Conservation (phyloP, 73 alveolate genomes). For the Halteria grandinella region DNA sequence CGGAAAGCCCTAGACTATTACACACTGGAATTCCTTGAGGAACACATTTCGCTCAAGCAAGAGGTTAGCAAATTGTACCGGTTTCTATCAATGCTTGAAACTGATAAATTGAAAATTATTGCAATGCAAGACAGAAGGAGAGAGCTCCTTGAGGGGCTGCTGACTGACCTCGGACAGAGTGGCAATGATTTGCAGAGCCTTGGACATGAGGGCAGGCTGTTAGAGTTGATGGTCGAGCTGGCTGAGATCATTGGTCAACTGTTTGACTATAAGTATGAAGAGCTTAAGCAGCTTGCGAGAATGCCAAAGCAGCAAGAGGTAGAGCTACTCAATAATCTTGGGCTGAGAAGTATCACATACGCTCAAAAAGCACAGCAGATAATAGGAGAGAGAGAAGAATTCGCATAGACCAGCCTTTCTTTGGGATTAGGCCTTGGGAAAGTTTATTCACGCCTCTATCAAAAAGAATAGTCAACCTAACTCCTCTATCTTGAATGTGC, state of each 20-base stretch:
- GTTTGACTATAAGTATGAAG: conserved; percentile 87
- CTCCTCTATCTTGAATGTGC: too few relatives aligned
- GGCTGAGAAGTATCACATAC: conserved; percentile 75
- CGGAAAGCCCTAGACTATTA: conserved; percentile 89
- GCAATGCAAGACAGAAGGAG: conserved; percentile 96
- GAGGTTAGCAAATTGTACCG: conserved; percentile 88
- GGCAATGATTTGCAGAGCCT: too few relatives aligned
- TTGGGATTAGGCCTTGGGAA: too few relatives aligned
- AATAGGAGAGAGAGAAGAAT: conserved; percentile 79
- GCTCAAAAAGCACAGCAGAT: conserved; percentile 77
- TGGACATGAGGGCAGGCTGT: conserved; percentile 79
- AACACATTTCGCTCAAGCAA: conserved; percentile 87
- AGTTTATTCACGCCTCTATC: too few relatives aligned
- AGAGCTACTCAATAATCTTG: conserved; percentile 81
- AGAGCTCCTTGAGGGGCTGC: conserved; percentile 83
- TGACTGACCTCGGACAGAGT: conserved; percentile 84
- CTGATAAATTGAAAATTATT: conserved; percentile 75
- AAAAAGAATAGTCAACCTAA: too few relatives aligned
- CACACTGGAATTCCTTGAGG: conserved; percentile 92
- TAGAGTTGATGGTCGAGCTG: conserved; percentile 87
- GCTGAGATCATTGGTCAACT: conserved; percentile 89
- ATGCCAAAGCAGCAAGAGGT: conserved; percentile 79
- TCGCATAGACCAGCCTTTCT: too few relatives aligned
- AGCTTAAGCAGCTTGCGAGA: conserved; percentile 65
- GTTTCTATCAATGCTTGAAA: conserved; percentile 81